These are phyloP conservation scores for Vitis rotundifolia DNA, from an alignment of 164 flowering plant genomes.

Conservation along the genomic window DNA sequence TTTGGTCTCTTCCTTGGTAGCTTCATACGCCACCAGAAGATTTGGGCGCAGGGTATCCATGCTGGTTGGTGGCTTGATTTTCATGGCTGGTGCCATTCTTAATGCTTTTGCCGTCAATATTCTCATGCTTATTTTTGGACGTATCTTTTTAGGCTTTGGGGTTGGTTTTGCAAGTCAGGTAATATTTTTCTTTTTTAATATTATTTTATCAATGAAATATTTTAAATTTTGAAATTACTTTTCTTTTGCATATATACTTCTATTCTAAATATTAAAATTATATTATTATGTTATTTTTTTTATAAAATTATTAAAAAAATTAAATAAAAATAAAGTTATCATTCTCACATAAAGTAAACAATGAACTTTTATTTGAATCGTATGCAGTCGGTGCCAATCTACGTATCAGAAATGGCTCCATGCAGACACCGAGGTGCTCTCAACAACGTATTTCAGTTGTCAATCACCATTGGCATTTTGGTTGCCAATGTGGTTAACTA, in stretches of 20 bases:
- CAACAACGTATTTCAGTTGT: conserved; percentile 31
- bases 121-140: conserved; percentile 25
- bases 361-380: no score
- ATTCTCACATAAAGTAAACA: no score
- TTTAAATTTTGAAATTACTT: no score
- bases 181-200: background rate
- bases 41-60: conserved; percentile 15
- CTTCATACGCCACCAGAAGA: conserved; percentile 8
- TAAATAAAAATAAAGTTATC: no score
- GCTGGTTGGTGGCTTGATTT: conserved; percentile 17
- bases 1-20: conserved; percentile 20
- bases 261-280: no score
- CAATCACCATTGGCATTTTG: conserved; percentile 34
- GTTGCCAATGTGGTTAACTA: conserved; percentile 29
- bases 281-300: no score
- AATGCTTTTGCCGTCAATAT: conserved; percentile 15
- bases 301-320: no score
- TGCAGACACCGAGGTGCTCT: conserved; percentile 27
- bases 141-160: conserved; percentile 26
- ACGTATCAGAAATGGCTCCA: conserved; percentile 43
- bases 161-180: conserved; percentile 29
- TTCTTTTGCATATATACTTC: no score
- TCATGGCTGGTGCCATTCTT: conserved; percentile 18
- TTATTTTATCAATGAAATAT: no score
- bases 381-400: conserved; percentile 32